Conservation (phyloP, 1,284 basidiomycete genomes). For the Amylostereum areolatum region DNA sequence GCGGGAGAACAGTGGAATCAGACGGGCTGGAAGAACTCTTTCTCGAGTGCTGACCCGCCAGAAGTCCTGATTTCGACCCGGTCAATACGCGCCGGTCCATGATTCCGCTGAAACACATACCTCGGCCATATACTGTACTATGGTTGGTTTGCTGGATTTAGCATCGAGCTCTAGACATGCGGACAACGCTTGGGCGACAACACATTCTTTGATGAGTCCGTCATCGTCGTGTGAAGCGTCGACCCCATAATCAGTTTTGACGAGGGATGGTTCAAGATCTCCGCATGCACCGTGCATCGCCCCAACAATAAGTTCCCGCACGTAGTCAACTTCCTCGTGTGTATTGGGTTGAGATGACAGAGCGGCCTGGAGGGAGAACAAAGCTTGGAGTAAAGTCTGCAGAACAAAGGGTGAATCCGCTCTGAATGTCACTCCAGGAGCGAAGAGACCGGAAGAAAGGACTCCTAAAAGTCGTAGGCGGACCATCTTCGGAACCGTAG, state of each 20-base stretch:
- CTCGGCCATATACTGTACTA: constrained; percentile 24
- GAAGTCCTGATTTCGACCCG: constrained; percentile 1
- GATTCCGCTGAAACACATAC: constrained; percentile 13
- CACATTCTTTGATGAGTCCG: constrained; percentile 28
- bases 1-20: constrained; percentile 25
- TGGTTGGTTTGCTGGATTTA: constrained; percentile 22
- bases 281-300: constrained; percentile 26
- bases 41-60: constrained; percentile 7
- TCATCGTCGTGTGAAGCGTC: constrained; percentile 22
- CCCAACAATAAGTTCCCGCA: constrained; percentile 22
- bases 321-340: constrained; percentile 18
- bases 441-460: constrained; percentile 43
- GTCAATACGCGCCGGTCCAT: no score
- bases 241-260: constrained; percentile 33
- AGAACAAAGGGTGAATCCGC: constrained; percentile 41
- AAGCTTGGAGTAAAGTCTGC: constrained; percentile 43
- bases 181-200: constrained; percentile 18
- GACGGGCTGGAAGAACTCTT: constrained; percentile 21
- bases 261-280: constrained; percentile 20
- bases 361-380: constrained; percentile 44
- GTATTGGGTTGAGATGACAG: constrained; percentile 18
- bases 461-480: constrained; percentile 43
- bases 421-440: constrained; percentile 36
- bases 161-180: constrained; percentile 29
- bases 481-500: constrained; percentile 31